Conservation (phyloP, 2,329 filamentous ascomycete genomes). For the Delphinella strobiligena region DNA sequence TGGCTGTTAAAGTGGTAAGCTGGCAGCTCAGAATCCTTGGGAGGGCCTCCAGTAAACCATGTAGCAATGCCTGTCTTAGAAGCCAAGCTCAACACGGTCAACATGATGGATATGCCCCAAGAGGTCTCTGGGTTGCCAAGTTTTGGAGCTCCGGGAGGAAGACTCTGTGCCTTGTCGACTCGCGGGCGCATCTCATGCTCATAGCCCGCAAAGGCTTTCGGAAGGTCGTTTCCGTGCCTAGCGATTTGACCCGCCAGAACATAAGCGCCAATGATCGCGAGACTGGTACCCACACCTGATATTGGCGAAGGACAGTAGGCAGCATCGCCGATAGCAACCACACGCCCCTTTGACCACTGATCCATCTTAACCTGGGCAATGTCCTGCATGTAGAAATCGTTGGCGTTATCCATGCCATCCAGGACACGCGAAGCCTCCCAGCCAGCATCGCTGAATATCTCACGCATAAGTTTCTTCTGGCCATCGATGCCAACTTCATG, state of each 20-base stretch:
- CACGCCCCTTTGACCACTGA: constrained; percentile 20
- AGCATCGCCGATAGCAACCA: constrained; percentile 17
- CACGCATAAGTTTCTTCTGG: constrained; percentile 13
- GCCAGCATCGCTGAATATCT: constrained; percentile 15
- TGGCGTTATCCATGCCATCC: constrained; percentile 19
- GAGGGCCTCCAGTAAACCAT: neutral
- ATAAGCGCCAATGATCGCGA: constrained; percentile 16
- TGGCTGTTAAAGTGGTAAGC: too few species aligned
- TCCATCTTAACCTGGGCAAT: constrained; percentile 18
- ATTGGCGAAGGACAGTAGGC: constrained; percentile 11
- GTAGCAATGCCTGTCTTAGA: constrained; percentile 1
- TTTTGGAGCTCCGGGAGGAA: constrained; percentile 17
- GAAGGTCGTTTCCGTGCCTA: constrained; percentile 11
- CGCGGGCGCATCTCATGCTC: constrained; percentile 16
- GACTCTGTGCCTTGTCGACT: constrained; percentile 16
- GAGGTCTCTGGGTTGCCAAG: constrained; percentile 17
- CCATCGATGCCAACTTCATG: constrained; percentile 10
- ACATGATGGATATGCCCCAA: constrained; percentile 11
- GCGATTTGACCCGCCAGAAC: constrained; percentile 16
- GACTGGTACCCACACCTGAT: constrained; percentile 14
- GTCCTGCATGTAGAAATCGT: constrained; percentile 17
- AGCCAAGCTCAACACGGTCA: neutral
- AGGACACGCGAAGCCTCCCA: constrained; percentile 26
- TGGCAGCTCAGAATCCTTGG: too few species aligned
- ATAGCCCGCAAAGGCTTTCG: constrained; percentile 15